Base-by-base conservation (phyloP, 2,329 filamentous ascomycete genomes). In the Curvularia sp. region DNA sequence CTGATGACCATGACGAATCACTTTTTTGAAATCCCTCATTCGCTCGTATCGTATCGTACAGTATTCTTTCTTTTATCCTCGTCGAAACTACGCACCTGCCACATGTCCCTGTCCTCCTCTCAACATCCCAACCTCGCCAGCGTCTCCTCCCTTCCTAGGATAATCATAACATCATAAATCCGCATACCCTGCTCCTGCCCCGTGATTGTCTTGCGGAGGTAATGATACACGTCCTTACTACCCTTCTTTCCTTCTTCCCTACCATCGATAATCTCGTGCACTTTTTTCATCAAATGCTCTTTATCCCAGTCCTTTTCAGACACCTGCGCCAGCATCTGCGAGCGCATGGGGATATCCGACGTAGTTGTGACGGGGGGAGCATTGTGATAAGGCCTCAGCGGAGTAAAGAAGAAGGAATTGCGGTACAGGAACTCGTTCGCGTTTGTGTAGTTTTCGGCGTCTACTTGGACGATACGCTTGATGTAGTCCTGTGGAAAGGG, bases 371-470 rank as follows among this genome's bases (percentile, higher is more conserved):
- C 28, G n/a, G 63, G 57, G 8, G 63, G 61, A 4, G 50, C 13
- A 1, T 57, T 49, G 10, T 26, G n/a, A 55, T 66, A 46, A 5
- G 70, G 66, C 0, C 65, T 63, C 1, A 75, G 31, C 0, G 78
- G 69, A 1, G 73, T 75, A 74, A 90, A 89, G 75, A 90, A 86
- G 67, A 86, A 85, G 28, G 76, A 71, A 70, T 87, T 86, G 33
- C 84, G 81, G 31, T 81, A 69, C 7, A 86, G 75, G 71, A 88
- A 90, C 20, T 85, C 79, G 4, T 75, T 61, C 0, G 86, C 80
- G 15, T 80, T 86, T 18, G 80, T 83, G 71, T 85, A 90, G 57
- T 84, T 86, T 60, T 84, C 83, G 8, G 82, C 80, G 65, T 88
- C 86, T 22, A 80, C 79, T 10, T 77, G 73, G 20, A 89, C 75